Evolutionary conservation across 371 early-diverging fungal genomes (phyloP).

Genomic region (Actinomortierella ambigua): DNA sequence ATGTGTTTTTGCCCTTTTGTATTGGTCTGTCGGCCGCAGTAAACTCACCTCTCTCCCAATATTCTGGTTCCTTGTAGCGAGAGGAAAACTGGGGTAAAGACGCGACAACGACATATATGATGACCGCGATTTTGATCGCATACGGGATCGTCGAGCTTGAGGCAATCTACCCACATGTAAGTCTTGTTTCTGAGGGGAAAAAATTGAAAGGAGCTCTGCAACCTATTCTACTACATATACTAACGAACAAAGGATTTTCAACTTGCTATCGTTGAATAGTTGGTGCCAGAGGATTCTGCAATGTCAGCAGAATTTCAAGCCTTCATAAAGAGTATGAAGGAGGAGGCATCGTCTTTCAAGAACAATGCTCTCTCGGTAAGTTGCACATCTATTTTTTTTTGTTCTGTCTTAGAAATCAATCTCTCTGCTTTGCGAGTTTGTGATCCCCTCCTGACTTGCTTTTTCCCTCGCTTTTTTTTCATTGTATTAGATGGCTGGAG

Average conservation of each 20-base stretch:
- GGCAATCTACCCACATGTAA: conserved; percentile 75
- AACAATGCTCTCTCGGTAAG: neutral
- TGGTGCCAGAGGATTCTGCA: conserved; percentile 3
- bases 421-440: too few relatives aligned
- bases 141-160: conserved; percentile 68
- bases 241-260: too few relatives aligned
- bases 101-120: conserved; percentile 48
- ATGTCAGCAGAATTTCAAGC: conserved; percentile 3
- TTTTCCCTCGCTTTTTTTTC: neutral
- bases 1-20: too few relatives aligned
- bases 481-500: conserved; percentile 44
- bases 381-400: neutral
- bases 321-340: conserved; percentile 16
- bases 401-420: too few relatives aligned
- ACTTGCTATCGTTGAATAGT: too few relatives aligned
- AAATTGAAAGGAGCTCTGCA: conserved; percentile 46
- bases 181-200: too few relatives aligned
- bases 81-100: conserved; percentile 30
- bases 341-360: conserved; percentile 18
- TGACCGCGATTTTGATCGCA: conserved; percentile 73
- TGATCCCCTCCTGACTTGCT: too few relatives aligned
- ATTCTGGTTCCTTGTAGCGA: conserved; percentile 14
- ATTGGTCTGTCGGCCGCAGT: neutral
- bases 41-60: conserved; percentile 3
- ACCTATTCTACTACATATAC: neutral